Base-by-base conservation (phyloP, 2,329 filamentous ascomycete genomes). In the Alternaria triticimaculans region DNA sequence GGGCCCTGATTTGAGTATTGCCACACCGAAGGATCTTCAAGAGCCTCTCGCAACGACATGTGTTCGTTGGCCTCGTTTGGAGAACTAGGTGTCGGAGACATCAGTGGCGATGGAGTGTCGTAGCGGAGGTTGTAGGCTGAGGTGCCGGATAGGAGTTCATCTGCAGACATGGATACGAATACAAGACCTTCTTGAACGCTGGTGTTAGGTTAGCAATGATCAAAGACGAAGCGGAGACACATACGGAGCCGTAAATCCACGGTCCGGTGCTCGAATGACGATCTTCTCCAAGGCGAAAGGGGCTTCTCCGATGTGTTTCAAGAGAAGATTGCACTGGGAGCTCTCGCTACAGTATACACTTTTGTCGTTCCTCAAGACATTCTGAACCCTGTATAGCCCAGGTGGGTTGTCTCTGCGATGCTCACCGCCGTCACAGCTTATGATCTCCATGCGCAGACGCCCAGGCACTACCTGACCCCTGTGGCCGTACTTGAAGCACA, bases 161-260 rank as follows among this genome's bases (percentile, higher is more conserved):
- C 89, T 41, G 90, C 87, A 44, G 89, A 87, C 94, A 97, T 97
- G 49, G 92, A 88, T 26, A 98, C 87, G 75, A 97, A 97, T 1
- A 98, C 88, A 86, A 97, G 90, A 48, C 96, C 95, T 85, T 97
- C 92, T 80, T 95, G 90, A 57, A 97, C 90, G 58, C 92, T 95
- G 76, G 55, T 15, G 61, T 61, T 55, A 72, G 21, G 57, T 84
- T 68, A 85, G 80, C 50, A 63, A 48, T 44, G 57, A 63, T 60
- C 58, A 61, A 59, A 25, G 15, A 54, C n/a, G 49, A 43, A 50
- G 23, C 18, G 49, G 57, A 59, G 46, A 62, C 53, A 88, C 92
- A 80, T 88, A 96, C 92, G 94, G 94, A 71, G 93, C 90, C 64
- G 93, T 94, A 79, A 94, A 97, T 57, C 92, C 92, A 46, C 87